Evolutionary conservation across 768 basidiomycete genomes (phyloP).

Genomic region (Agrocybe praecox): DNA sequence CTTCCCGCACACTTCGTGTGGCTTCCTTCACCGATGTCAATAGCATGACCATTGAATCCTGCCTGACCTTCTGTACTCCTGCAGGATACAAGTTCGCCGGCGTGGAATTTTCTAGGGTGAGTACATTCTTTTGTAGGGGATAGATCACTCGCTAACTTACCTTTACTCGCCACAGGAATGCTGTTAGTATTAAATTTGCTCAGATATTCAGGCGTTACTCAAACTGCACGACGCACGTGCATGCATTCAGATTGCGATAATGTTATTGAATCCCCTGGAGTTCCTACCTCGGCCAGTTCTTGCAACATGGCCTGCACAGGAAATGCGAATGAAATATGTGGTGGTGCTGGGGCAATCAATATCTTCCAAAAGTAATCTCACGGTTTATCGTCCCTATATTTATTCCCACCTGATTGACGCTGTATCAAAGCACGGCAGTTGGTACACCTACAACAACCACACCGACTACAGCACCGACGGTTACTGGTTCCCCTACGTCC

Average conservation of each 20-base stretch:
- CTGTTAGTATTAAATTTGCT: too few species aligned
- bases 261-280: constrained; percentile 8
- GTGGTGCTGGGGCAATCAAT: constrained; percentile 5
- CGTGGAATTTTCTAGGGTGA: constrained; percentile 48
- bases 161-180: too few species aligned
- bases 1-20: constrained; percentile 54
- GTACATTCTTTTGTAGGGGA: too few species aligned
- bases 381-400: neutral
- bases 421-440: neutral
- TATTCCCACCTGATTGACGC: neutral
- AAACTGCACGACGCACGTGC: too few species aligned
- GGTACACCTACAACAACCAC: neutral
- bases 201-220: too few species aligned
- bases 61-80: constrained; percentile 44
- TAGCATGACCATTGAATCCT: constrained; percentile 59
- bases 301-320: constrained; percentile 9
- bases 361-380: constrained; percentile 10
- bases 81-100: constrained; percentile 62
- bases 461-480: neutral
- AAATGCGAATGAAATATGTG: constrained; percentile 10
- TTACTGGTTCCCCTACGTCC: neutral
- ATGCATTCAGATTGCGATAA: constrained; percentile 9
- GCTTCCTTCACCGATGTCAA: constrained; percentile 40
- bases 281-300: neutral
- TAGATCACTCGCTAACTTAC: too few species aligned